phyloP scores from a whole-genome alignment of 2,329 filamentous ascomycete species.

The Pseudovirgaria hyperparasitica region DNA sequence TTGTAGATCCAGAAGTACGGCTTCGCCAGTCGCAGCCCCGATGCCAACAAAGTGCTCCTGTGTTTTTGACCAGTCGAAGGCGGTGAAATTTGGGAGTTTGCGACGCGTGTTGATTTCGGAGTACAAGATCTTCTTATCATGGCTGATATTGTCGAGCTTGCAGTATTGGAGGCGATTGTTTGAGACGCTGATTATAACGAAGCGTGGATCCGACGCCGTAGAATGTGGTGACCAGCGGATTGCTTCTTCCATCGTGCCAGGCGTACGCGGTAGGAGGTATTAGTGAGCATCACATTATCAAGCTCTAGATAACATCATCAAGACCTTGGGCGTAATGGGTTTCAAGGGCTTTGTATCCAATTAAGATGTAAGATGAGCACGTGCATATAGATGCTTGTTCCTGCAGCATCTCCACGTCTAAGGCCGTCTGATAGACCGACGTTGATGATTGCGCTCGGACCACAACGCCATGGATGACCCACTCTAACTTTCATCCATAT shows the following conservation, averaged over 20 bases:
- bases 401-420: too few species aligned
- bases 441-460: too few species aligned
- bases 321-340: too few species aligned
- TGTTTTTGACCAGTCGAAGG: conserved; percentile 52
- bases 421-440: too few species aligned
- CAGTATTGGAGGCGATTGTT: conserved; percentile 47
- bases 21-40: conserved; percentile 62
- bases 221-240: conserved; percentile 52
- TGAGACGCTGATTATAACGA: conserved; percentile 48
- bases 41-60: conserved; percentile 58
- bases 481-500: too few species aligned
- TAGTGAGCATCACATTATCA: too few species aligned
- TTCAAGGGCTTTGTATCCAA: too few species aligned
- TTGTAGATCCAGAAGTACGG: conserved; percentile 59
- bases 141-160: conserved; percentile 27
- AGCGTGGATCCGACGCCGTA: conserved; percentile 37
- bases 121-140: conserved; percentile 33
- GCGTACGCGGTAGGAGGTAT: too few species aligned
- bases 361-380: too few species aligned
- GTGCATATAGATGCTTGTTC: too few species aligned
- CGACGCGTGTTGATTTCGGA: conserved; percentile 39
- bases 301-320: too few species aligned
- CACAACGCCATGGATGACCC: too few species aligned
- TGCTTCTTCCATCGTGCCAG: conserved; percentile 42
- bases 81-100: conserved; percentile 47